Conservation (phyloP, 345 rosid species). For the Euphorbia peplus region DNA sequence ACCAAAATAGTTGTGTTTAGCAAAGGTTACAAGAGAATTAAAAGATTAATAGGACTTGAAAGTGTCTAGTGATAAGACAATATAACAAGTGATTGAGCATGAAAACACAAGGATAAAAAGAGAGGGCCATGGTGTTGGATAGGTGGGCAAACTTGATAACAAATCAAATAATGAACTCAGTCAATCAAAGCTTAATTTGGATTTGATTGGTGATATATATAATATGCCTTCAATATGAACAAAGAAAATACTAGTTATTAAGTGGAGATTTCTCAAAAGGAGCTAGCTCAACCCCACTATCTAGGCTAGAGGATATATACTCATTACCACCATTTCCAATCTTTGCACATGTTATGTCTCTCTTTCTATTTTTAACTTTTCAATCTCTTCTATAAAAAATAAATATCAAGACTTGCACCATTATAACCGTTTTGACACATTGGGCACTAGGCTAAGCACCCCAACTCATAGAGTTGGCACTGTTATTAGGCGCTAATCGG, state of each 20-base stretch:
- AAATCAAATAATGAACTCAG: constrained; percentile 3
- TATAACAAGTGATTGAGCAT: not conserved
- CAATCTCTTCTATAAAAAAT: not conserved
- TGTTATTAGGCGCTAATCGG: too few relatives aligned
- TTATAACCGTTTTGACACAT: too few relatives aligned
- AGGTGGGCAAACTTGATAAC: constrained; percentile 5
- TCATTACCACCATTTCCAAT: constrained; percentile 26
- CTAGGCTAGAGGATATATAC: not conserved
- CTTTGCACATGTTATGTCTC: constrained; percentile 40
- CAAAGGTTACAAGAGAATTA: not conserved
- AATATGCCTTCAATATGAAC: not conserved
- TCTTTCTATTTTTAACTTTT: not conserved
- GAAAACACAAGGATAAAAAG: constrained; percentile 2
- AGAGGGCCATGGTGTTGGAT: constrained; percentile 1
- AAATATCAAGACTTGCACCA: too few relatives aligned
- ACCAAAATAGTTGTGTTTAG: not conserved
- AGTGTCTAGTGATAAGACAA: not conserved
- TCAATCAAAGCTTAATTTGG: too few relatives aligned
- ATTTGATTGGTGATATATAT: not conserved
- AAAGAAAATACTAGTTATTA: not conserved
- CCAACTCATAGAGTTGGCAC: too few relatives aligned
- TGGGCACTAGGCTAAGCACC: too few relatives aligned
- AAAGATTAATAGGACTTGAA: not conserved
- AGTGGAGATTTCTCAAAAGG: not conserved
- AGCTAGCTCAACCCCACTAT: constrained; percentile 12